Evolutionary conservation across 1,284 basidiomycete genomes (phyloP).

Genomic region (Naganishia albida): DNA sequence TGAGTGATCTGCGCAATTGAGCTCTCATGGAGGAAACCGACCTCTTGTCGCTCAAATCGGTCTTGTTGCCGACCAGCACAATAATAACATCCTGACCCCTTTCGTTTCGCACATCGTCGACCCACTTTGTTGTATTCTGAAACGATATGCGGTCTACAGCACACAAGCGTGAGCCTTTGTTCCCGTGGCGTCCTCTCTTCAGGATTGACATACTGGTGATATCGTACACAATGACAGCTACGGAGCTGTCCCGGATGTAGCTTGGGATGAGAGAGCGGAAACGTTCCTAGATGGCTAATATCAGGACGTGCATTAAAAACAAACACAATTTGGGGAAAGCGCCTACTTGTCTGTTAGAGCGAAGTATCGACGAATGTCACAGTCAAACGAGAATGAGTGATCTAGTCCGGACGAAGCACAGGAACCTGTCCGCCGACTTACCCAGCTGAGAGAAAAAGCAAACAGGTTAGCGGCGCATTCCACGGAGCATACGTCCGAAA

Average conservation of each 20-base stretch:
- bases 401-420: neutral
- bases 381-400: neutral
- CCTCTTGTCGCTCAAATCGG: conserved; percentile 66
- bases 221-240: conserved; percentile 97
- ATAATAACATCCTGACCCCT: conserved; percentile 98
- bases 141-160: conserved; percentile 86
- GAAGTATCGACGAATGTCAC: neutral
- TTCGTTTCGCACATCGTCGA: conserved; percentile 97
- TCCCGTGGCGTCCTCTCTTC: neutral
- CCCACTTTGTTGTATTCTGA: conserved; percentile 97
- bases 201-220: conserved; percentile 78
- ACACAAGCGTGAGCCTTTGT: neutral
- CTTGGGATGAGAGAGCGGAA: conserved; percentile 98
- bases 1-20: neutral
- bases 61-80: conserved; percentile 98
- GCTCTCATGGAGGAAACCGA: conserved; percentile 30
- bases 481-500: conserved; percentile 16
- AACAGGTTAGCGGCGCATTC: neutral
- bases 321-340: no score
- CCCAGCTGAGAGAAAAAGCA: conserved; percentile 39
- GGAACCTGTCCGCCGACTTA: conserved; percentile 27
- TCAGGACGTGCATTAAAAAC: neutral
- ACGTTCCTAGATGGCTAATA: conserved; percentile 68
- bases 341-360: conserved; percentile 4
- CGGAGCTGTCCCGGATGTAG: conserved; percentile 97